Base-by-base conservation (phyloP, 345 rosid genomes). In the Raphanus raphanistrum region DNA sequence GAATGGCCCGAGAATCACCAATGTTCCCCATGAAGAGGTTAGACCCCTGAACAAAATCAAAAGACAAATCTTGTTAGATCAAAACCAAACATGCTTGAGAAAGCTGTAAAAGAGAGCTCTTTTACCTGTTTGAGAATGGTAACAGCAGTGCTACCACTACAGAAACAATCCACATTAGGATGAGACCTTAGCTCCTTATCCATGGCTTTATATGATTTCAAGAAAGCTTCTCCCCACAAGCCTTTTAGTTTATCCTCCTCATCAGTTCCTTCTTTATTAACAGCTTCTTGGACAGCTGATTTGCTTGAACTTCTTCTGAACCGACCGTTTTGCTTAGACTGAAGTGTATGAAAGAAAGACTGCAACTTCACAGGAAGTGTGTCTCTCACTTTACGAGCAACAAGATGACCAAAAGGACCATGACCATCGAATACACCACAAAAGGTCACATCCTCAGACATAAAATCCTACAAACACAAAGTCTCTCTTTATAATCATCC, bases 391-490 rank as follows among this genome's bases (percentile, higher is more conserved):
- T 86, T 95, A 74, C 93, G 90, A 12, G 99, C 92, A 74, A 96
- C 99, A 65, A 89, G 97, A 87, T 96, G 99, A 33, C 99, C 99
- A 62, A 89, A 90, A 50, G 99, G 99, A 70, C 99, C 99, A 81
- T 95, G 99, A 70, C 99, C 99, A 84, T 96, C 99, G 71, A 96
- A 96, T 9, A 96, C 89, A 66, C 99, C 98, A 79, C 97, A 93
- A 72, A 96, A 91, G 0, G 91, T 96, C 83, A 86, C 88, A 79
- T 93, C 98, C 76, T 93, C 97, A 32, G 87, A 75, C 86, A 90
- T 79, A 84, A 93, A 96, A 83, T 79, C 82, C 82, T 79, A 79
- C 66, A 74, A 28, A 29, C 64, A 79, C 2, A 7, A 79, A 28
- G 8, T 4, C 9, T 2, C 0, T 0, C 65, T 67, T 60, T 64